Conservation (phyloP, 805 yeast species). For the Kluyveromyces siamensis region DNA sequence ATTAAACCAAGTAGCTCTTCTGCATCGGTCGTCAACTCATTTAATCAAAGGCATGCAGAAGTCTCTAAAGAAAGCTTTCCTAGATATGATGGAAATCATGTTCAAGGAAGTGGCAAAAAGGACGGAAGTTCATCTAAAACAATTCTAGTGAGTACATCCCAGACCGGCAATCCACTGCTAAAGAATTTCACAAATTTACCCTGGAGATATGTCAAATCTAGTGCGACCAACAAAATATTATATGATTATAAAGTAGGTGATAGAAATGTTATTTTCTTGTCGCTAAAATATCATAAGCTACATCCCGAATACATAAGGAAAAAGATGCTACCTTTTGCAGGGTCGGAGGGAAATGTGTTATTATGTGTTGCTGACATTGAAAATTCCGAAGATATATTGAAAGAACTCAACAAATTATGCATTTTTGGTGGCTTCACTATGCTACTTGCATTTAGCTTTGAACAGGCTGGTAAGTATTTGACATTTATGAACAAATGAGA, state of each 20-base stretch:
- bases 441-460: slow-evolving; percentile 37
- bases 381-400: slow-evolving; percentile 37
- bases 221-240: slow-evolving; percentile 32
- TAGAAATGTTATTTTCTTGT: slow-evolving; percentile 49
- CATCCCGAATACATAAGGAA: slow-evolving; percentile 67
- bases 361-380: slow-evolving; percentile 60
- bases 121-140: slow-evolving; percentile 19
- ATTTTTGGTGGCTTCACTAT: slow-evolving; percentile 35
- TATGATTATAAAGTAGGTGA: slow-evolving; percentile 61
- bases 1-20: neutral
- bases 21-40: slow-evolving; percentile 5
- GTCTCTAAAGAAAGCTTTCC: slow-evolving; percentile 8
- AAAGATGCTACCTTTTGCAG: slow-evolving; percentile 36
- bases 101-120: neutral
- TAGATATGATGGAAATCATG: slow-evolving; percentile 11
- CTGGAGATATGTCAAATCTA: slow-evolving; percentile 38
- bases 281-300: slow-evolving; percentile 64
- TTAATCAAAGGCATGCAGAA: slow-evolving; percentile 9
- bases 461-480: slow-evolving; percentile 43
- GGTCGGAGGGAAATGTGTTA: slow-evolving; percentile 41
- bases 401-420: slow-evolving; percentile 33
- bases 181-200: slow-evolving; percentile 44
- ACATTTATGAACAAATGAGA: slow-evolving; percentile 22
- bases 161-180: slow-evolving; percentile 64
- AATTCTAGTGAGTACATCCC: slow-evolving; percentile 53